These are phyloP conservation scores for Glonium stellatum DNA, from an alignment of 495 filamentous ascomycete species.

Conservation along the genomic window DNA sequence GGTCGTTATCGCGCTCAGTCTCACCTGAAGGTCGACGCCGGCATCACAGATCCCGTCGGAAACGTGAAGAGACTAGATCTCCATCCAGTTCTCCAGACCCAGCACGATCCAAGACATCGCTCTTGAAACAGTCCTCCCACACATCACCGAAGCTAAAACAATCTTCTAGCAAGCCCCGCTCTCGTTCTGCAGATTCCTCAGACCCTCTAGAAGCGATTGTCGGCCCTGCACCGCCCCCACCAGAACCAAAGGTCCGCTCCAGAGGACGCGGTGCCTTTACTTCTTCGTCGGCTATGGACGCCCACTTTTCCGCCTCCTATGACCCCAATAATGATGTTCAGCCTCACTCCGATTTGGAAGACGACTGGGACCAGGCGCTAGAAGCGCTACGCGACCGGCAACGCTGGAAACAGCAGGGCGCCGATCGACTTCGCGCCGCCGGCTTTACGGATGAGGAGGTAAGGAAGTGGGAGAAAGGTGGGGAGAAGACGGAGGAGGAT, in stretches of 20 bases:
- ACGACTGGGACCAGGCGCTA: conserved; percentile 78
- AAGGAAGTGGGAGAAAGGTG: conserved; percentile 67
- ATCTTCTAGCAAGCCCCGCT: neutral
- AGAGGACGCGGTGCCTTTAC: conserved; percentile 71
- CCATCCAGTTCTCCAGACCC: conserved; percentile 10
- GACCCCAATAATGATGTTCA: conserved; percentile 67
- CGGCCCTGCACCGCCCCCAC: conserved; percentile 63
- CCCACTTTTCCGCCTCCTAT: conserved; percentile 69
- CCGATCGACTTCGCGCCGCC: conserved; percentile 66
- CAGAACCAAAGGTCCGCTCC: conserved; percentile 44
- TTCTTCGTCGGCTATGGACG: conserved; percentile 58
- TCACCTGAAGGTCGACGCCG: neutral
- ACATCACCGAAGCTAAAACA: neutral
- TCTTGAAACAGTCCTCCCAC: neutral
- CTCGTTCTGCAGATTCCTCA: conserved; percentile 44
- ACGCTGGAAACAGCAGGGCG: conserved; percentile 71
- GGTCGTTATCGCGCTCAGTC: conserved; percentile 4
- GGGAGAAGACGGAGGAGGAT: conserved; percentile 53
- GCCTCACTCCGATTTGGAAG: conserved; percentile 45
- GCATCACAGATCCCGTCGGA: conserved; percentile 14
- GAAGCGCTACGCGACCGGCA: conserved; percentile 76
- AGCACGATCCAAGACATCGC: conserved; percentile 1
- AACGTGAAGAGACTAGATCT: neutral
- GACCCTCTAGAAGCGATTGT: conserved; percentile 75
- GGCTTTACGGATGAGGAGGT: conserved; percentile 76